Base-by-base conservation (phyloP, 257 asterid genomes). In the Catharanthus roseus region DNA sequence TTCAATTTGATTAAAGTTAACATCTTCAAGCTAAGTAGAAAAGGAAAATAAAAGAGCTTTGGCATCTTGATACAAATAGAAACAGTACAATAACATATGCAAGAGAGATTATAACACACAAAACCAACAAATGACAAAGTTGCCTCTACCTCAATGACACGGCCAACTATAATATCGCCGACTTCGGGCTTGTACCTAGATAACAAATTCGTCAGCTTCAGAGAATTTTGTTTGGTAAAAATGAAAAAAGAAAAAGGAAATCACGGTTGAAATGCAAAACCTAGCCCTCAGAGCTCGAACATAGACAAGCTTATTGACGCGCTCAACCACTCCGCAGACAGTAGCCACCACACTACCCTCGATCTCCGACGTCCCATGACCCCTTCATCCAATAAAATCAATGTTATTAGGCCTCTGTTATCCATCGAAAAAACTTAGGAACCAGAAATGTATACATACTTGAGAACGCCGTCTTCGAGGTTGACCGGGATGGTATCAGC, bases 121-220 rank as follows among this genome's bases (percentile, higher is more conserved):
- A n/a, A 8, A 0, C 10, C 16, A 58, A 6, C 0, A 8, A 19
- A n/a, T 21, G 12, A 45, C 6, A 21, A 1, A 24, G 12, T 21
- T 3, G 21, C 2, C 2, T 38, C 39, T 77, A 93, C 98, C 96
- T 93, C 98, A 64, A 86, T 84, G 63, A 93, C 96, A 44, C 97
- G 92, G 74, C 98, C 98, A 3, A 91, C 88, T n/a, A 93, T 83
- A 61, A 90, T 91, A 83, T 93, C 98, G 5, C 98, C 98, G 45
- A 83, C 76, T 80, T 93, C 97, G 16, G 97, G 98, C 86, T 93
- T 90, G 80, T 93, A 93, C 93, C 98, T 93, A 54, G 23, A 68
- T 6, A 60, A 45, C 8, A 75, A 29, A 28, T 55, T 16, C 58
- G 36, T 9, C 5, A 13, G 7, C 21, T 0, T 64, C 50, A 47